These are phyloP conservation scores for Collybiopsis luxurians DNA, from an alignment of 768 basidiomycete genomes.

Conservation along the genomic window DNA sequence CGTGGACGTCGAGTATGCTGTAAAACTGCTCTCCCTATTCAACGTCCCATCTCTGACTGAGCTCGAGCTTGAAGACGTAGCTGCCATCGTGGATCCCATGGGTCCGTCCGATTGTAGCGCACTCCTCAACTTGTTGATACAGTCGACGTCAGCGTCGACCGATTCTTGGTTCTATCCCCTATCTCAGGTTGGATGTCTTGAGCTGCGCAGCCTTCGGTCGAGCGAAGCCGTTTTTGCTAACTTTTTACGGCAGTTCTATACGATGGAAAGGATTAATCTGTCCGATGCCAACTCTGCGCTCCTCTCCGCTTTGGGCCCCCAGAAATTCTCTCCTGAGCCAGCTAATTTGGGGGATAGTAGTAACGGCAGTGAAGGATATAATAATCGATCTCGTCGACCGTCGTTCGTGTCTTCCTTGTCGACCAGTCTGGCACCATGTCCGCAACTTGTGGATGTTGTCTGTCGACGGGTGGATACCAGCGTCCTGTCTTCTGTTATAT, in stretches of 20 bases:
- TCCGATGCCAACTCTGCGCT: background rate
- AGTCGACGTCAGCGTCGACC: background rate
- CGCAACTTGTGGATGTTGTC: background rate
- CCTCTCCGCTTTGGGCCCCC: background rate
- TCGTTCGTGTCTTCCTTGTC: slow-evolving; percentile 2
- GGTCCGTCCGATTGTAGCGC: slow-evolving; percentile 29
- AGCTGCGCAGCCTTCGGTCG: slow-evolving; percentile 1
- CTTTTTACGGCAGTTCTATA: background rate
- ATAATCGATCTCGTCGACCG: background rate
- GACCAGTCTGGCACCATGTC: slow-evolving; percentile 1
- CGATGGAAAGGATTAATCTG: background rate
- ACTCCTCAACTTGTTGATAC: slow-evolving; percentile 32
- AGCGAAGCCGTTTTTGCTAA: background rate
- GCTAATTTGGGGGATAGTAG: background rate
- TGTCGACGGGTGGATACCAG: slow-evolving; percentile 2
- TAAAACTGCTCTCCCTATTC: slow-evolving; percentile 36
- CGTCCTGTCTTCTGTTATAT: background rate
- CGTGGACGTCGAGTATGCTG: slow-evolving; percentile 36
- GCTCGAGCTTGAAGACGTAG: slow-evolving; percentile 46
- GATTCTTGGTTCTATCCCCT: background rate
- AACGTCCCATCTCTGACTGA: slow-evolving; percentile 32
- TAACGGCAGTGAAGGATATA: background rate
- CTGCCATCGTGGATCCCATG: slow-evolving; percentile 31
- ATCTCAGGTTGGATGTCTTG: background rate
- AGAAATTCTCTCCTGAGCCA: background rate